A percentile compares a stretch with the other conserved stretches of the same genome.
phyloP scores from a whole-genome alignment of 179 eudicot species.

The Pouteria campechiana region DNA sequence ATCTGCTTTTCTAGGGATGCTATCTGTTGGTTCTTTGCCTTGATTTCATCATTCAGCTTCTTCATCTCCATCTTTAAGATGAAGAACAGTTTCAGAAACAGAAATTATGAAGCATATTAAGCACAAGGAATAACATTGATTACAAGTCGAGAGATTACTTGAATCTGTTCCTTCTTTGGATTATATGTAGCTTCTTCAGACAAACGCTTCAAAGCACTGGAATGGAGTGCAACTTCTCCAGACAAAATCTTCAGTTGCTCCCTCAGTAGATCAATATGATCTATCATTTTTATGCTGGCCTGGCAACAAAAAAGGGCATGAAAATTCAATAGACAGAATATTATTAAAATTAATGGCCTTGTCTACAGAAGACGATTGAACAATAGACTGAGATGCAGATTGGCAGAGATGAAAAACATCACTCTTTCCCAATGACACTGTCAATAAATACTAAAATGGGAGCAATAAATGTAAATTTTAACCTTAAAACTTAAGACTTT shows the following conservation, averaged over 20 bases:
- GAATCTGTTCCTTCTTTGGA: slow-evolving; percentile 56
- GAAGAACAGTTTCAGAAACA: slow-evolving; percentile 1
- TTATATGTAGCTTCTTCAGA: slow-evolving; percentile 69
- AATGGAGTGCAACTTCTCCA: slow-evolving; percentile 91
- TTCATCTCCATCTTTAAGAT: slow-evolving; percentile 56
- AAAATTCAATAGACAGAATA: neutral
- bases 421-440: no score
- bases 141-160: slow-evolving; percentile 37
- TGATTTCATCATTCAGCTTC: slow-evolving; percentile 68
- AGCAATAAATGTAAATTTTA: no score
- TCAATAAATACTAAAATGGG: no score
- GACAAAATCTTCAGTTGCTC: slow-evolving; percentile 92
- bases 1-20: slow-evolving; percentile 70
- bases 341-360: no score
- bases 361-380: no score
- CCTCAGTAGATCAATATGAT: slow-evolving; percentile 87
- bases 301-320: slow-evolving; percentile 18
- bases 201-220: slow-evolving; percentile 75
- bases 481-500: no score
- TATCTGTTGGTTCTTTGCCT: slow-evolving; percentile 60
- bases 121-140: no score
- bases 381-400: no score
- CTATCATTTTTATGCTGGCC: slow-evolving; percentile 68
- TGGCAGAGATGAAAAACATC: no score
- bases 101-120: slow-evolving; percentile 1